Evolutionary conservation across 228 moss, liverwort and hornwort species (phyloP).

Genomic region (Sphagnum magellanicum): DNA sequence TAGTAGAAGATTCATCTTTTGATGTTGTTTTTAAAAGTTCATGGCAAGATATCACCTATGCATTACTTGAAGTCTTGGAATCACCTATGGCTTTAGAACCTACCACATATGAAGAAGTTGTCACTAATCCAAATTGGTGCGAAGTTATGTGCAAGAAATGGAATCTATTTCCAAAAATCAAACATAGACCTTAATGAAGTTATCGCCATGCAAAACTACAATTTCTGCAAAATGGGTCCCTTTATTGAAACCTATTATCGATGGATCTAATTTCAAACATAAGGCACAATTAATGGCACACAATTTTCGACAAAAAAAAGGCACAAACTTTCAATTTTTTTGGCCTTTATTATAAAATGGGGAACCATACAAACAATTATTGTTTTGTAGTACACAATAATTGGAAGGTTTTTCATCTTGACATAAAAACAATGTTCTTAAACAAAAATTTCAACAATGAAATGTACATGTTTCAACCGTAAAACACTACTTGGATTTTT

Average conservation of each 20-base stretch:
- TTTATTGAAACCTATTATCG: not conserved
- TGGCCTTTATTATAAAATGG: not conserved
- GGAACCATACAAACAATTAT: not conserved
- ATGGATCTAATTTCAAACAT: not conserved
- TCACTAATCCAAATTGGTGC: not conserved
- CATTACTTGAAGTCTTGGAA: not conserved
- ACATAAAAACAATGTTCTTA: not conserved
- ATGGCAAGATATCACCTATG: not conserved
- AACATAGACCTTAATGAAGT: not conserved
- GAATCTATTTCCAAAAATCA: not conserved
- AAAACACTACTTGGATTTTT: too few relatives aligned
- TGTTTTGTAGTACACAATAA: not conserved
- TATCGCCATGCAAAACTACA: not conserved
- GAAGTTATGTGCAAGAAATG: not conserved
- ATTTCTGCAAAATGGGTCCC: not conserved
- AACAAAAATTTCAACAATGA: not conserved
- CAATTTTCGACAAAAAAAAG: not conserved
- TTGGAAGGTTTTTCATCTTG: not conserved
- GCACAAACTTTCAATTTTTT: not conserved
- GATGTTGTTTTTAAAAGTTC: not conserved
- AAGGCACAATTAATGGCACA: not conserved
- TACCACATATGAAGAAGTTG: not conserved
- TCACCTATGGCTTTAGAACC: not conserved
- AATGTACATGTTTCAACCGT: not conserved
- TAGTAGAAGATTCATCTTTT: not conserved